A percentile compares a stretch with the other conserved stretches of the same genome.
These are phyloP conservation scores for Pontederia crassipes DNA, from an alignment of 176 grass and related monocot genomes.

Conservation along the genomic window DNA sequence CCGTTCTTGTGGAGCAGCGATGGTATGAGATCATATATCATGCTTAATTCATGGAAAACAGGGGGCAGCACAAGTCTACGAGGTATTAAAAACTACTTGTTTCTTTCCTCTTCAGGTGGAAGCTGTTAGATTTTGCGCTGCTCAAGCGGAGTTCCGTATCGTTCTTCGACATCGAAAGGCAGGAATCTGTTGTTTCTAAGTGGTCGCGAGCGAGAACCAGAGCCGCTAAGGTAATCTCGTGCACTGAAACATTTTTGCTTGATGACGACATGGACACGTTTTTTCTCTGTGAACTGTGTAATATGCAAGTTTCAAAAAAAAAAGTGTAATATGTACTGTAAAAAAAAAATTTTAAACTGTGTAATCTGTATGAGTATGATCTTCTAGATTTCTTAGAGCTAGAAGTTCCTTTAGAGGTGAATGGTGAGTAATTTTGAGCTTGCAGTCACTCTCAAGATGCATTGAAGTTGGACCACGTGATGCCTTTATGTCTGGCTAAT, in stretches of 20 bases:
- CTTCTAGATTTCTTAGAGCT: no score
- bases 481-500: no score
- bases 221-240: slow-evolving; percentile 54
- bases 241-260: neutral
- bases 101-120: slow-evolving; percentile 51
- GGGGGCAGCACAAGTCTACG: neutral
- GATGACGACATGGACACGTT: neutral
- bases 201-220: slow-evolving; percentile 69
- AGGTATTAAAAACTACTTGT: neutral
- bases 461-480: no score
- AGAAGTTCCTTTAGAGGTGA: no score
- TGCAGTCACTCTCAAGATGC: no score
- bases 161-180: slow-evolving; percentile 70
- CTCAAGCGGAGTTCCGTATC: slow-evolving; percentile 72
- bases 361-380: no score
- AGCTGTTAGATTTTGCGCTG: slow-evolving; percentile 67
- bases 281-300: no score
- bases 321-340: no score
- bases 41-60: slow-evolving; percentile 4
- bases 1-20: slow-evolving; percentile 74
- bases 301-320: no score
- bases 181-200: slow-evolving; percentile 55
- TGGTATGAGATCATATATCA: slow-evolving; percentile 38
- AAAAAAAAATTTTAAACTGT: no score
- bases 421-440: no score